Base-by-base conservation (phyloP, 2,329 filamentous ascomycete genomes). In the Sphaerulina populicola region DNA sequence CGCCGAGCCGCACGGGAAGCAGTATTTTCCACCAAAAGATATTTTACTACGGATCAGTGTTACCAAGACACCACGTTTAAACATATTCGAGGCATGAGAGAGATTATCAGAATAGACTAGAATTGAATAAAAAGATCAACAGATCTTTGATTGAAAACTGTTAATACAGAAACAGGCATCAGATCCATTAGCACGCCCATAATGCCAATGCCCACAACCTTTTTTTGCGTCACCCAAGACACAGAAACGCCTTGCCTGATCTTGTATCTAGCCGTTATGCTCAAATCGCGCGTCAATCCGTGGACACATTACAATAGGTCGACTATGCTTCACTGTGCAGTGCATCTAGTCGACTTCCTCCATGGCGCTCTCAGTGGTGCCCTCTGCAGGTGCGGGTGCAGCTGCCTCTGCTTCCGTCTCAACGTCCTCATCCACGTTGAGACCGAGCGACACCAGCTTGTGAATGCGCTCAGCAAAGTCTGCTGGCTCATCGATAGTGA, bases 401-500 rank as follows among this genome's bases (percentile, higher is more conserved):
- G 76, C 77, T 60, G 74, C 71, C 72, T 79, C 77, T 62, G 76
- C 75, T 55, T 71, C 65, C 52, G 82, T 80, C 74, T 94, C 89
- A 52, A 86, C 82, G 69, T 90, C 86, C 77, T 96, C 91, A 64
- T 97, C 91, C 60, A 98, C 87, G 81, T 97, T 96, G 71, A 98
- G 79, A 65, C 93, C 93, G 58, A 98, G 85, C 64, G 91, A 94
- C 61, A 98, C 90, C 62, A 98, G 89, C 86, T 96, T 96, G 87
- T 98, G 91, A 72, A 98, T 97, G 72, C 93, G 91, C 81, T 96
- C 90, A 61, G 93, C 89, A 72, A 97, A 98, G 74, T 88, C 86
- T 64, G 93, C 88, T 60, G 93, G 93, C 82, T 98, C 93, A 56
- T 98, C 93, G 66, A 98, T 97, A 72, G 93, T 97, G 86, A 98